phyloP scores from a whole-genome alignment of 2,329 filamentous ascomycete species.

The Fusarium transvaalense region DNA sequence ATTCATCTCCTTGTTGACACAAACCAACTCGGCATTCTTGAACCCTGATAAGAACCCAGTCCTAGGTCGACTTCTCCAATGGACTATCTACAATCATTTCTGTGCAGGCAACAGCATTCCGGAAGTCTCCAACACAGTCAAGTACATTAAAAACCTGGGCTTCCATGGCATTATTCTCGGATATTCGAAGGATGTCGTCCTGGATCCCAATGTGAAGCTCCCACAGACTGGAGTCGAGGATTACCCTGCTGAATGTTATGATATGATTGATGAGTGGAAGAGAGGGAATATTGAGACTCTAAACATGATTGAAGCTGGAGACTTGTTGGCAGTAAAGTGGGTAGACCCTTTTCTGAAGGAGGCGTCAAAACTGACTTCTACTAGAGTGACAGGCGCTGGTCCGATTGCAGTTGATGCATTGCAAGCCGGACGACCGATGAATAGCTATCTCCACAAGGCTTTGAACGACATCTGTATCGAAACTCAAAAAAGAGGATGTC shows the following conservation, averaged over 20 bases:
- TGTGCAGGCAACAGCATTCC: constrained; percentile 64
- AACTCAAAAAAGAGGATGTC: constrained; percentile 53
- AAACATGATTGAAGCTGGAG: constrained; percentile 61
- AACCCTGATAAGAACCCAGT: constrained; percentile 58
- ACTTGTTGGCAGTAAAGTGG: constrained; percentile 71
- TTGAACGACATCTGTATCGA: constrained; percentile 55
- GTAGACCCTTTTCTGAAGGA: neutral
- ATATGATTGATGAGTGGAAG: constrained; percentile 60
- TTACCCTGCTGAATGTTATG: constrained; percentile 33
- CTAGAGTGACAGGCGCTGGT: constrained; percentile 58
- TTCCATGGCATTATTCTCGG: constrained; percentile 66
- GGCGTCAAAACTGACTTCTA: neutral
- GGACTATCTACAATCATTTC: constrained; percentile 67
- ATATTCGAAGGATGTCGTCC: constrained; percentile 64
- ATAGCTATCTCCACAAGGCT: constrained; percentile 56
- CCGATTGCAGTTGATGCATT: constrained; percentile 55
- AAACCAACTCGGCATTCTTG: constrained; percentile 52
- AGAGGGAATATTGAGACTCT: constrained; percentile 66
- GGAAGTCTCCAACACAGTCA: constrained; percentile 61
- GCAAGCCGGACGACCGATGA: constrained; percentile 50
- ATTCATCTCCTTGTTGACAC: constrained; percentile 42
- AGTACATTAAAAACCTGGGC: constrained; percentile 61
- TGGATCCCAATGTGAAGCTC: constrained; percentile 48
- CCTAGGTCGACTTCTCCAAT: constrained; percentile 58
- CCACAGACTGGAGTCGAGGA: constrained; percentile 5